Evolutionary conservation across 805 yeast species (phyloP), one percentile per base, ranked within the genome.

Genomic region (Metschnikowia continentalis): DNA sequence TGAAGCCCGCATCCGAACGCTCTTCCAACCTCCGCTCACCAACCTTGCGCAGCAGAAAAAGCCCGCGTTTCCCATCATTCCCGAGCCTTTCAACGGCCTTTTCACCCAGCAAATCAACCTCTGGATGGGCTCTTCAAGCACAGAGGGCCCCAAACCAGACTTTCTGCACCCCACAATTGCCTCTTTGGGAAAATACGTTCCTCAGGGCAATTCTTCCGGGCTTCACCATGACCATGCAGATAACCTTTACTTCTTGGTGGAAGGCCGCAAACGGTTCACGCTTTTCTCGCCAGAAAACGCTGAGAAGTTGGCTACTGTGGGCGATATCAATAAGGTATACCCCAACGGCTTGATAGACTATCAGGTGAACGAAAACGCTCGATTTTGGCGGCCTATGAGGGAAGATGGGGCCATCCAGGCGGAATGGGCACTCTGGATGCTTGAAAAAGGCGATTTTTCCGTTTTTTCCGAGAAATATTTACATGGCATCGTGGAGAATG

Each of bases 211-310:
- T 0, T 83, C 90, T 0, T 83, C 90, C 1, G 92, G 92, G 0
- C 67, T 86, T 11, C 92, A 86, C 58, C 92, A 86, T 62, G 92
- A 86, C 62, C 91, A 86, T 65, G 88, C 91, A 1, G 91, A 86
- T 61, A 86, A 86, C 59, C 67, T 86, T 35, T 86, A 86, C 61
- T 71, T 86, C 4, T 79, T 86, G 1, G 61, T 81, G 1, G 66
- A 74, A 26, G 94, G 92, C 0, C 61, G 58, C 6, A 86, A 86
- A 59, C 63, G 90, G 53, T 86, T 86, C 63, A 85, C 91, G 0
- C 58, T 86, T 5, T 84, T 76, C 60, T 71, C 84, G 5, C 92
- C 94, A 1, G 68, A 69, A 23, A 87, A 82, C 59, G 89, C 85
- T 0, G 64, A 64, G 2, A 75, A 76, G 51, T 66, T 86, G 63